These are phyloP conservation scores for Achlya hypogyna DNA, from an alignment of 352 stramenopile genomes.

Conservation along the genomic window DNA sequence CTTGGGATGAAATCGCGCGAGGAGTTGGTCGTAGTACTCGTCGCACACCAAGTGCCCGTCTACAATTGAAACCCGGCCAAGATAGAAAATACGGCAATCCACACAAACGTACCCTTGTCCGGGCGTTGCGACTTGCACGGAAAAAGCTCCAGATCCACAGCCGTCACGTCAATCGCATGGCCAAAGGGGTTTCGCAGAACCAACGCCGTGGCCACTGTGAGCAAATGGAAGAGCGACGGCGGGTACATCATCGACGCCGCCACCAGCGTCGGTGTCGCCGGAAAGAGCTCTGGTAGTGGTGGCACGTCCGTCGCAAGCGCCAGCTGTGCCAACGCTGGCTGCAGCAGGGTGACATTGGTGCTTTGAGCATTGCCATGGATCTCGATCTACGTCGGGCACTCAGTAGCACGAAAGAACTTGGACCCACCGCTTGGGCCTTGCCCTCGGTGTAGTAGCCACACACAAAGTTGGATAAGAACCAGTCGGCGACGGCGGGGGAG, in stretches of 20 bases:
- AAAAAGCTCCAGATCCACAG: conserved; percentile 60
- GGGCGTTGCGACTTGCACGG: conserved; percentile 55
- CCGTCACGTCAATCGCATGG: conserved; percentile 61
- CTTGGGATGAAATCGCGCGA: conserved; percentile 58
- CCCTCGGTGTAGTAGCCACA: conserved; percentile 68
- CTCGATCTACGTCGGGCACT: conserved; percentile 33
- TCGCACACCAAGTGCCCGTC: conserved; percentile 44
- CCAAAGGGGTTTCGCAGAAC: conserved; percentile 74
- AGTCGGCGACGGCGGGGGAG: conserved; percentile 25
- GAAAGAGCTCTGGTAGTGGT: conserved; percentile 55
- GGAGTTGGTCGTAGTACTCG: conserved; percentile 51
- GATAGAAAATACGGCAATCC: too few species aligned
- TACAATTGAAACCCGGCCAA: conserved; percentile 1
- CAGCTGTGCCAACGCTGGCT: conserved; percentile 44
- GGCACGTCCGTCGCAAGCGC: conserved; percentile 50
- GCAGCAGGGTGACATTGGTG: conserved; percentile 47
- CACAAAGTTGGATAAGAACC: conserved; percentile 81
- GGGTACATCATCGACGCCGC: conserved; percentile 66
- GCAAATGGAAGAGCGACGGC: conserved; percentile 61
- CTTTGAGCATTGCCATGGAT: conserved; percentile 51
- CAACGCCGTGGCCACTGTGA: conserved; percentile 55
- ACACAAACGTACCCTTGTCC: conserved; percentile 19
- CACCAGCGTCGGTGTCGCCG: conserved; percentile 55
- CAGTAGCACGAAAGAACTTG: background rate
- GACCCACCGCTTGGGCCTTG: conserved; percentile 45